Conservation (phyloP, 75 land plant species). For the Azolla pinnata region DNA sequence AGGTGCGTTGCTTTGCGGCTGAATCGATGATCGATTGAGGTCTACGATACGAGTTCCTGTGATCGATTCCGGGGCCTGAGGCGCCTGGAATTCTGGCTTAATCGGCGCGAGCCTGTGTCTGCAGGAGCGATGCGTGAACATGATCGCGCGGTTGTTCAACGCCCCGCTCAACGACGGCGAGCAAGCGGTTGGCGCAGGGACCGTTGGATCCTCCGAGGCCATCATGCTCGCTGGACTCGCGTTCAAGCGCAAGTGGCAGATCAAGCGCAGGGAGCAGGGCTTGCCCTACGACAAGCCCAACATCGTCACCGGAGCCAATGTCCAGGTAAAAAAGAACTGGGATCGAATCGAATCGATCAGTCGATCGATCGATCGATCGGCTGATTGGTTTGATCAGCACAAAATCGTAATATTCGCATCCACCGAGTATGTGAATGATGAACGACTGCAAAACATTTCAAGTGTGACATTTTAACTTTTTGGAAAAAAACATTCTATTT, state of each 20-base stretch:
- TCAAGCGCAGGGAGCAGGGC: conserved; percentile 47
- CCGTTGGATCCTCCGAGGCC: conserved; percentile 61
- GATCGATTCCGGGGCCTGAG: too few species aligned
- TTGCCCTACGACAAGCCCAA: conserved; percentile 54
- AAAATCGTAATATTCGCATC: too few species aligned
- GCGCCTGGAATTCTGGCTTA: neutral
- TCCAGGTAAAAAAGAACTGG: conserved; percentile 31
- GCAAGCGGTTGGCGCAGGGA: conserved; percentile 49
- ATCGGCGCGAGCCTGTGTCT: neutral
- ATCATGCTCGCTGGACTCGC: conserved; percentile 71
- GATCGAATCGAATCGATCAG: too few species aligned
- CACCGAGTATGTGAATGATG: too few species aligned
- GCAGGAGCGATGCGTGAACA: conserved; percentile 66
- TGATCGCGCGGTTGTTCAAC: conserved; percentile 52
- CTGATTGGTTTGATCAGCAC: too few species aligned
- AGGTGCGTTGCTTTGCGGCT: too few species aligned
- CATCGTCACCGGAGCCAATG: conserved; percentile 57
- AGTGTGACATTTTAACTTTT: too few species aligned
- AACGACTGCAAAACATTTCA: too few species aligned
- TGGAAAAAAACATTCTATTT: too few species aligned
- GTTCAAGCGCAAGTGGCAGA: conserved; percentile 65
- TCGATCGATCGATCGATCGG: too few species aligned
- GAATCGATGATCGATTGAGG: too few species aligned
- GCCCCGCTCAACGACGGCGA: conserved; percentile 38
- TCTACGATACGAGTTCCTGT: too few species aligned